Evolutionary conservation across 352 stramenopile genomes (phyloP).

Genomic region (Globisporangium nodosum): DNA sequence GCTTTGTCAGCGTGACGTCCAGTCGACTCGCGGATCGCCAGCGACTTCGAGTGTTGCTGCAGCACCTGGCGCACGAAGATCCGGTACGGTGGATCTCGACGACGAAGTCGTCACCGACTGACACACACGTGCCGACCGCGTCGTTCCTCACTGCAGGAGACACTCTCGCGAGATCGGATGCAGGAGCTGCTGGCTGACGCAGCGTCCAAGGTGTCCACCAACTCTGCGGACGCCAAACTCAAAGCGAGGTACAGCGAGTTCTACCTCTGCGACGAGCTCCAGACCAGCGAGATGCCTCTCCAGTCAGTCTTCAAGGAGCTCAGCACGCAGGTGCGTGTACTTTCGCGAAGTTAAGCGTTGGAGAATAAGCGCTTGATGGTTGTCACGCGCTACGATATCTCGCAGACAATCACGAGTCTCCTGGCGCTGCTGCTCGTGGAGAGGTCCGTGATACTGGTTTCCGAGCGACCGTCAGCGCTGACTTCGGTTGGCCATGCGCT

Average conservation of each 20-base stretch:
- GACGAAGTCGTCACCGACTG: too few relatives aligned
- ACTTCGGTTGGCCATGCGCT: conserved; percentile 32
- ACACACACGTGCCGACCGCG: too few relatives aligned
- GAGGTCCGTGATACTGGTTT: conserved; percentile 55
- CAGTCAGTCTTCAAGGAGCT: conserved; percentile 45
- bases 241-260: conserved; percentile 31
- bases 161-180: conserved; percentile 6
- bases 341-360: neutral
- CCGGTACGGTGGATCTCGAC: neutral
- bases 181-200: conserved; percentile 1
- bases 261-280: conserved; percentile 19
- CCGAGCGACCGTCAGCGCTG: conserved; percentile 32
- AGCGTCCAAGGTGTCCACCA: neutral
- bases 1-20: conserved; percentile 17
- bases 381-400: neutral
- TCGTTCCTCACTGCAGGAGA: neutral
- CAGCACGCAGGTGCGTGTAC: conserved; percentile 39
- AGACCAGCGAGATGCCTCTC: conserved; percentile 18
- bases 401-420: conserved; percentile 42
- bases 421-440: conserved; percentile 40
- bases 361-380: neutral
- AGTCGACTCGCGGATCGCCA: conserved; percentile 15
- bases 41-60: conserved; percentile 20
- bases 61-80: conserved; percentile 17
- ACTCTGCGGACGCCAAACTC: conserved; percentile 10